A percentile compares a stretch with the other conserved stretches of the same genome.
phyloP scores from a whole-genome alignment of 768 basidiomycete species.

The Rhizopogon vesiculosus region DNA sequence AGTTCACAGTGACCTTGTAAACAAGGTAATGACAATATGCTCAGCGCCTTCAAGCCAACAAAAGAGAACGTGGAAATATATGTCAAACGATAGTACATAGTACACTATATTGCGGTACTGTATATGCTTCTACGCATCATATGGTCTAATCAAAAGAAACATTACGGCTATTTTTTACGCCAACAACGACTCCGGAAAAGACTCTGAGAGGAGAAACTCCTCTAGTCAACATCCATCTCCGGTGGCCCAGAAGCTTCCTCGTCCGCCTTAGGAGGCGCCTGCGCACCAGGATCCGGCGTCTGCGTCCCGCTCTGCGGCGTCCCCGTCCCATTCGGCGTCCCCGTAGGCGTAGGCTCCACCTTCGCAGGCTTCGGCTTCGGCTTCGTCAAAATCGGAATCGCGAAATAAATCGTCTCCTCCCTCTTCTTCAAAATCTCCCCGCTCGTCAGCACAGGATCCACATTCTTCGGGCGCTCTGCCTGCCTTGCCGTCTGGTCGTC shows the following conservation, averaged over 20 bases:
- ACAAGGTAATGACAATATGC: not conserved
- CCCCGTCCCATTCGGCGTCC: slow-evolving; percentile 48
- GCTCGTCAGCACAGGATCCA: slow-evolving; percentile 76
- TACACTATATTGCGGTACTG: slow-evolving; percentile 1
- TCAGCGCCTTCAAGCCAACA: not conserved
- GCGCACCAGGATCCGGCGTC: slow-evolving; percentile 36
- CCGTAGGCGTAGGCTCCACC: slow-evolving; percentile 33
- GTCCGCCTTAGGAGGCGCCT: not conserved
- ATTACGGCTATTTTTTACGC: not conserved
- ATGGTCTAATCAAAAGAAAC: not conserved
- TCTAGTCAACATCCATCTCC: slow-evolving; percentile 85
- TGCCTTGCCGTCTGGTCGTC: slow-evolving; percentile 88
- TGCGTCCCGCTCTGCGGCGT: slow-evolving; percentile 66
- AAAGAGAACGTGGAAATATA: not conserved
- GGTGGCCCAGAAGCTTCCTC: slow-evolving; percentile 37
- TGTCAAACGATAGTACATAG: not conserved
- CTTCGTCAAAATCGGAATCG: slow-evolving; percentile 84
- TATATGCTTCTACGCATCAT: not conserved
- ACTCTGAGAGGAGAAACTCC: not conserved
- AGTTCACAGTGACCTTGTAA: too few relatives aligned
- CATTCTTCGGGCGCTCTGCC: slow-evolving; percentile 84
- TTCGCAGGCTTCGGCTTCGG: slow-evolving; percentile 87
- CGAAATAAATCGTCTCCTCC: slow-evolving; percentile 89
- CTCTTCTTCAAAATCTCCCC: slow-evolving; percentile 86
- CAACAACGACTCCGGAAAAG: not conserved